Base-by-base conservation (phyloP, 2,329 filamentous ascomycete genomes). In the Sporothrix inflata region DNA sequence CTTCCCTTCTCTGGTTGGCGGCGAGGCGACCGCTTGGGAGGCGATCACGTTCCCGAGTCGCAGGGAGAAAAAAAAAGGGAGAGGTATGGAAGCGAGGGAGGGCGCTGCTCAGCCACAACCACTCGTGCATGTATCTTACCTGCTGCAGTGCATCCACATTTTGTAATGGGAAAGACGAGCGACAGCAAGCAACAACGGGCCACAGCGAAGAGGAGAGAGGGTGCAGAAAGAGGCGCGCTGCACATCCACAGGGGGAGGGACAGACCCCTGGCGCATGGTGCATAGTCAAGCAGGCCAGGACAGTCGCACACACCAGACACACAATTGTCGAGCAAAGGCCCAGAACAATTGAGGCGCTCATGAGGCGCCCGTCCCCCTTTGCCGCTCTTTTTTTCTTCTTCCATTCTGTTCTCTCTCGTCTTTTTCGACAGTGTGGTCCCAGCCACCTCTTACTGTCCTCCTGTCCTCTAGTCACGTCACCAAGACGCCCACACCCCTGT, bases 391-490 rank as follows among this genome's bases (percentile, higher is more conserved):
- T 9, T 61, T n/a, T n/a, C n/a, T n/a, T n/a, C n/a, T n/a, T n/a
- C n/a, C 5, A 14, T 55, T 14, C 21, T 55, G n/a, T 30, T 55
- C 14, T 12, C 53, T 16, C 27, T 55, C 19, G n/a, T 19, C 19
- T 34, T 34, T 34, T 16, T 51, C 5, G 3, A 21, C n/a, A 51
- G 9, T 51, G 21, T 51, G 47, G 47, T 7, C n/a, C 21, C 49
- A 53, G 49, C 49, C 49, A 24, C 47, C 45, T n/a, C 53, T n/a
- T n/a, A n/a, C n/a, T n/a, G n/a, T n/a, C n/a, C n/a, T n/a, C n/a
- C n/a, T n/a, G n/a, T n/a, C n/a, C n/a, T n/a, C n/a, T 2, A 21
- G 57, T 61, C 34, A 61, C 57, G 57, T 61, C 57, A 61, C 57
- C 57, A 24, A 24, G 19, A 42, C 57, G 19, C 57, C 12, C 9